Conservation (phyloP, 2,329 filamentous ascomycete species). For the Zymoseptoria crescenta region DNA sequence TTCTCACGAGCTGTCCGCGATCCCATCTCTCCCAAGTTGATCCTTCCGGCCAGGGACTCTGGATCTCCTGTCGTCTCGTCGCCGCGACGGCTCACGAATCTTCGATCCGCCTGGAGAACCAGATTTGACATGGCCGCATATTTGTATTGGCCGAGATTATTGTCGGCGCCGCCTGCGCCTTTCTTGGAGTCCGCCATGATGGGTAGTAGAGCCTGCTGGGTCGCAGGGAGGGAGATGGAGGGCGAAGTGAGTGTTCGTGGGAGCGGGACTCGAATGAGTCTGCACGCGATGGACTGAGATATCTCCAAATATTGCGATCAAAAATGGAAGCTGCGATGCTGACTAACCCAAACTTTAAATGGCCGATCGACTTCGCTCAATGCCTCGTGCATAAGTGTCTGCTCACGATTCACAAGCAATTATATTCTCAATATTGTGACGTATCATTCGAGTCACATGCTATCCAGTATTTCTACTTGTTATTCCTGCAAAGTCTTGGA, state of each 20-base stretch:
- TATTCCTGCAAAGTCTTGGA: no score
- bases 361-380: no score
- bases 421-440: no score
- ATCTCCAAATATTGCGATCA: neutral
- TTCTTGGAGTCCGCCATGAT: conserved; percentile 27
- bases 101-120: conserved; percentile 98
- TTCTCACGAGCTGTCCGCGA: conserved; percentile 69
- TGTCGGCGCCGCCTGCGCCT: conserved; percentile 26
- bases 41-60: conserved; percentile 88
- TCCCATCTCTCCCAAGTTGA: conserved; percentile 94
- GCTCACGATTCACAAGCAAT: no score
- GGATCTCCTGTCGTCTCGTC: conserved; percentile 96
- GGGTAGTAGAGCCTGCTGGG: neutral
- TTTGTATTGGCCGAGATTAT: conserved; percentile 33
- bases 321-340: neutral
- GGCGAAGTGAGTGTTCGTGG: conserved; percentile 1
- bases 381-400: no score
- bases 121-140: conserved; percentile 76
- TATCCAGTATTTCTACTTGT: no score
- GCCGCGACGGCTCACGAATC: conserved; percentile 83
- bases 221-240: conserved; percentile 1
- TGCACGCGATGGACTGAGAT: conserved; percentile 1
- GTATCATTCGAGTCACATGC: no score
- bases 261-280: neutral
- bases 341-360: neutral